Evolutionary conservation across 306 rosid genomes (phyloP).

Genomic region (Mucuna pruriens): DNA sequence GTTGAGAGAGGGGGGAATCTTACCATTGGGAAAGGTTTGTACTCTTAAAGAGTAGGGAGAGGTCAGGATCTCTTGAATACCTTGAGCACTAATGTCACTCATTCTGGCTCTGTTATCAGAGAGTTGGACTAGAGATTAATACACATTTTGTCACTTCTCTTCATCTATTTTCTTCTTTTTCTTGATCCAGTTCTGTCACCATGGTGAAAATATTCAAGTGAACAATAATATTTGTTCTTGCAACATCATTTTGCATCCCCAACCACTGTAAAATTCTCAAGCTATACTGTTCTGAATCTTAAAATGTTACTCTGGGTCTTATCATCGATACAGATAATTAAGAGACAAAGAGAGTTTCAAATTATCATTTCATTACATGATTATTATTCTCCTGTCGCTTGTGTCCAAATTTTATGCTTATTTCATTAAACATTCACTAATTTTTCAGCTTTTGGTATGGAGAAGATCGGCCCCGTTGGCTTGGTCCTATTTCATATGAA

Average conservation of each 20-base stretch:
- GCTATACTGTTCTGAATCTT: conserved; percentile 6
- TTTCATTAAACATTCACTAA: neutral
- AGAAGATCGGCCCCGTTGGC: conserved; percentile 88
- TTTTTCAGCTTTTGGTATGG: conserved; percentile 87
- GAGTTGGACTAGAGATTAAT: neutral
- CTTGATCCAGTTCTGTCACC: no score
- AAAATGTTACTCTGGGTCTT: neutral
- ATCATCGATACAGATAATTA: neutral
- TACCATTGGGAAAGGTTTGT: neutral
- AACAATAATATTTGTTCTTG: neutral
- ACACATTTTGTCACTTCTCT: no score
- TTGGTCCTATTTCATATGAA: conserved; percentile 84
- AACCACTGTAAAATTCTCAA: conserved; percentile 11
- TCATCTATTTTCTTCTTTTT: no score
- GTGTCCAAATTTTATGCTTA: conserved; percentile 5
- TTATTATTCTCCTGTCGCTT: neutral
- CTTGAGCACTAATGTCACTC: neutral
- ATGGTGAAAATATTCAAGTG: no score
- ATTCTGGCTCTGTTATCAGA: neutral
- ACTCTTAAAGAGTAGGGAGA: neutral
- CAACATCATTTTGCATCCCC: neutral
- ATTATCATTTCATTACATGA: neutral
- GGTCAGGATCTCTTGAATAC: neutral
- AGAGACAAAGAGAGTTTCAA: neutral
- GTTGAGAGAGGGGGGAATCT: neutral